Evolutionary conservation across 1,139 yeast species (phyloP).

Genomic region (Zygosaccharomyces sapae): DNA sequence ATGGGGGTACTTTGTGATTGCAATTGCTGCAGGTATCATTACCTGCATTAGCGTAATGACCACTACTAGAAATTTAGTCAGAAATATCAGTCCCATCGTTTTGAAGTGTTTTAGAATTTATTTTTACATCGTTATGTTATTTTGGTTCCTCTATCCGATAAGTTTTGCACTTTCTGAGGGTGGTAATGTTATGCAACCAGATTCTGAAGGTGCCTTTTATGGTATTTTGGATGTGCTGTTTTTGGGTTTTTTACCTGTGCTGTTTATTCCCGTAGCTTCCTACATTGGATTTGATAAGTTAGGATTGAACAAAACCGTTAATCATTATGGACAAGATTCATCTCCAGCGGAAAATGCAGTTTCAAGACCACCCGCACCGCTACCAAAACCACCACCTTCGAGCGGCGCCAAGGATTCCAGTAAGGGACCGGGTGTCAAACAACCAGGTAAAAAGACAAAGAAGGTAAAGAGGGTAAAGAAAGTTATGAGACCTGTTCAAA

Average conservation of each 20-base stretch:
- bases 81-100: conserved; percentile 23
- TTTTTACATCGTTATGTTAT: conserved; percentile 37
- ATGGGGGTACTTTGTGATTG: conserved; percentile 55
- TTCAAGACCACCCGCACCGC: no score
- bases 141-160: conserved; percentile 53
- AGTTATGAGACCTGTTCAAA: background rate
- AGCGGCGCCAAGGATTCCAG: no score
- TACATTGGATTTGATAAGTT: conserved; percentile 25
- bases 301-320: conserved; percentile 17
- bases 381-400: no score
- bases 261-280: conserved; percentile 25
- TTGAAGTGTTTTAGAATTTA: conserved; percentile 20
- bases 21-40: conserved; percentile 32
- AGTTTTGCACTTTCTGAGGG: conserved; percentile 63
- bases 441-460: conserved; percentile 1
- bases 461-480: conserved; percentile 2
- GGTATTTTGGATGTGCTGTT: conserved; percentile 54
- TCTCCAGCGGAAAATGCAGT: background rate
- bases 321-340: conserved; percentile 1
- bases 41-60: conserved; percentile 26
- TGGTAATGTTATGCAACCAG: conserved; percentile 61
- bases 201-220: conserved; percentile 58
- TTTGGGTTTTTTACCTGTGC: conserved; percentile 37
- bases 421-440: conserved; percentile 5
- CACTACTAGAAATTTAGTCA: conserved; percentile 27